A percentile compares a stretch with the other conserved stretches of the same genome.
These are phyloP conservation scores for Ustilago hordei DNA, from an alignment of 1,284 basidiomycete genomes.

Conservation along the genomic window DNA sequence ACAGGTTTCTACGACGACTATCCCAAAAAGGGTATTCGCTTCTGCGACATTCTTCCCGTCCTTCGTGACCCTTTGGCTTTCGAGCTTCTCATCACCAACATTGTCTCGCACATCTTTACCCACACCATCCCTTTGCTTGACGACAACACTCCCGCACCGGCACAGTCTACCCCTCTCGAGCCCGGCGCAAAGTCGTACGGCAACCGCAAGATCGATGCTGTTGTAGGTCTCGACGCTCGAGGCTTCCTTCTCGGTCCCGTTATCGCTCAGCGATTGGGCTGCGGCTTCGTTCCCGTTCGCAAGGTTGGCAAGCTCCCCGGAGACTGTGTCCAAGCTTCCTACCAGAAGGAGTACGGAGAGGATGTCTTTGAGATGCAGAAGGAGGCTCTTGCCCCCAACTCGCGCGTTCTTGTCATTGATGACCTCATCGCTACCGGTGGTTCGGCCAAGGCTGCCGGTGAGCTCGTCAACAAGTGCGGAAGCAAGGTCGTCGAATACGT, in stretches of 20 bases:
- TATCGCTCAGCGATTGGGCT: conserved; percentile 88
- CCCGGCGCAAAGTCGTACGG: conserved; percentile 43
- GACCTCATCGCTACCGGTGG: conserved; percentile 98
- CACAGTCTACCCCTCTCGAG: conserved; percentile 31
- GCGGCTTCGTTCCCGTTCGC: conserved; percentile 94
- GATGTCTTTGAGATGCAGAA: conserved; percentile 95
- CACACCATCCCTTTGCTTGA: conserved; percentile 74
- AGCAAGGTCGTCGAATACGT: conserved; percentile 90
- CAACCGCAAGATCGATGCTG: conserved; percentile 80
- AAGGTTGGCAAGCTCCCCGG: conserved; percentile 96
- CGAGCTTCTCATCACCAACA: conserved; percentile 84
- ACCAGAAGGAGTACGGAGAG: conserved; percentile 97
- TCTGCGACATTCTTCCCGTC: conserved; percentile 69
- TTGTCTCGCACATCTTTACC: conserved; percentile 86
- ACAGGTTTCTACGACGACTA: conserved; percentile 67
- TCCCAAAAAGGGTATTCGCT: conserved; percentile 67
- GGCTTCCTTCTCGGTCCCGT: conserved; percentile 96
- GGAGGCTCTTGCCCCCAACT: conserved; percentile 81
- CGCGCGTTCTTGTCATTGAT: conserved; percentile 89
- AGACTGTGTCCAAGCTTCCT: conserved; percentile 79
- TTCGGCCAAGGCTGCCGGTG: conserved; percentile 91
- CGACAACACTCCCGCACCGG: conserved; percentile 56
- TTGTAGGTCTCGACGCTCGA: conserved; percentile 95
- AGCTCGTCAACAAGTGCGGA: conserved; percentile 85
- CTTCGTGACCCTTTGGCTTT: conserved; percentile 68